Evolutionary conservation across 805 yeast genomes (phyloP).

Genomic region (Millerozyma acaciae): DNA sequence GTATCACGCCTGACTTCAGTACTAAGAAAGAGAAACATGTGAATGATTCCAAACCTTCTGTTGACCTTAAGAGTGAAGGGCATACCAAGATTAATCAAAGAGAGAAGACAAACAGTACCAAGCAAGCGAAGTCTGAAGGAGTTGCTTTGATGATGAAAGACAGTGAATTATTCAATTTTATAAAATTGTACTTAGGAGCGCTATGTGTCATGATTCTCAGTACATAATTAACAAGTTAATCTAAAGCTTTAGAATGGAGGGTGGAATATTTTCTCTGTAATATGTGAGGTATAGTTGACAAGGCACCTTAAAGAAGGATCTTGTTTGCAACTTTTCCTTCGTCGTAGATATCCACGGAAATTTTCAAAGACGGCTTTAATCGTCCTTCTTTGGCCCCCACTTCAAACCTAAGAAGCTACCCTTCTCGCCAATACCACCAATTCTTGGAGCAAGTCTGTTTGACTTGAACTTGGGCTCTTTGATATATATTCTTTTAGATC

Average conservation of each 20-base stretch:
- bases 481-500: constrained; percentile 62
- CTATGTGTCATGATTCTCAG: too few species aligned
- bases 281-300: too few species aligned
- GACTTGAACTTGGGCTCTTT: constrained; percentile 55
- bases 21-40: not conserved
- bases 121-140: too few species aligned
- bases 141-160: too few species aligned
- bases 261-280: too few species aligned
- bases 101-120: not conserved
- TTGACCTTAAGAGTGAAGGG: not conserved
- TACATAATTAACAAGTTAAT: too few species aligned
- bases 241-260: too few species aligned
- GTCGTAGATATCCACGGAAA: too few species aligned
- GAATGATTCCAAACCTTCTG: not conserved
- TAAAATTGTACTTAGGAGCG: too few species aligned
- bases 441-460: constrained; percentile 39
- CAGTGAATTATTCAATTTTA: too few species aligned
- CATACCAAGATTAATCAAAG: not conserved
- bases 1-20: constrained; percentile 1
- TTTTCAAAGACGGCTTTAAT: too few species aligned
- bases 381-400: constrained; percentile 77
- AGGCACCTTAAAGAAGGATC: too few species aligned
- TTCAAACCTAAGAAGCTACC: constrained; percentile 73
- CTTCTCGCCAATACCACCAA: constrained; percentile 21
- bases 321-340: not conserved